Conservation (phyloP, 371 early-diverging fungal species). For the Neoconidiobolus thromboides region DNA sequence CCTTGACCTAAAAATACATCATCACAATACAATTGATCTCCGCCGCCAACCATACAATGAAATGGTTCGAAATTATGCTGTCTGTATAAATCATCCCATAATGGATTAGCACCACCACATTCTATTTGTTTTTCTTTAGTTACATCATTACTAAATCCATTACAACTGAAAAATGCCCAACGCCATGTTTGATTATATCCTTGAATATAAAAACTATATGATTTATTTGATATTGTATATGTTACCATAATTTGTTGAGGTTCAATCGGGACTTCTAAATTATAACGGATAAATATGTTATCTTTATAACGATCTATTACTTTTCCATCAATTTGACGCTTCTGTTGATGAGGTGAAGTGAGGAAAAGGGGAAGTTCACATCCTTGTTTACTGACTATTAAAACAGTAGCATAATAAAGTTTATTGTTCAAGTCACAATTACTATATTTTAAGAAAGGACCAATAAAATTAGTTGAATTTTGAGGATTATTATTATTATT, state of each 20-base stretch:
- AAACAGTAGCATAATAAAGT: constrained; percentile 4
- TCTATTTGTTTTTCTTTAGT: constrained; percentile 27
- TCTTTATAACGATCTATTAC: not conserved
- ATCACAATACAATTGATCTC: constrained; percentile 71
- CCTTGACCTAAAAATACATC: constrained; percentile 23
- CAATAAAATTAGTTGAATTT: not conserved
- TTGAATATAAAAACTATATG: constrained; percentile 16
- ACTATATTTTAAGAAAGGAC: constrained; percentile 1
- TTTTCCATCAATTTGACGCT: not conserved
- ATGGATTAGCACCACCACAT: constrained; percentile 37
- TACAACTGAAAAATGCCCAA: constrained; percentile 43
- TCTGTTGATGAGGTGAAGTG: not conserved
- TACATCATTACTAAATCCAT: constrained; percentile 39
- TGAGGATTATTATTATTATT: not conserved
- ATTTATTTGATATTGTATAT: not conserved
- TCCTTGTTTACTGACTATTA: not conserved
- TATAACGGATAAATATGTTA: not conserved
- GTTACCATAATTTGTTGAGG: not conserved
- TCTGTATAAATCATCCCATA: constrained; percentile 64
- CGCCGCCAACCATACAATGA: constrained; percentile 66
- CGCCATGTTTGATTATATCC: constrained; percentile 23
- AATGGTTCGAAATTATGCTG: constrained; percentile 44
- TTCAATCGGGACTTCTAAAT: not conserved
- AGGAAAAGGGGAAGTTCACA: not conserved
- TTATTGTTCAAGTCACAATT: not conserved